Percentiles rank a stretch among this genome's conserved stretches.
phyloP scores from a whole-genome alignment of 768 basidiomycete species.

The Termitomyces sp. region DNA sequence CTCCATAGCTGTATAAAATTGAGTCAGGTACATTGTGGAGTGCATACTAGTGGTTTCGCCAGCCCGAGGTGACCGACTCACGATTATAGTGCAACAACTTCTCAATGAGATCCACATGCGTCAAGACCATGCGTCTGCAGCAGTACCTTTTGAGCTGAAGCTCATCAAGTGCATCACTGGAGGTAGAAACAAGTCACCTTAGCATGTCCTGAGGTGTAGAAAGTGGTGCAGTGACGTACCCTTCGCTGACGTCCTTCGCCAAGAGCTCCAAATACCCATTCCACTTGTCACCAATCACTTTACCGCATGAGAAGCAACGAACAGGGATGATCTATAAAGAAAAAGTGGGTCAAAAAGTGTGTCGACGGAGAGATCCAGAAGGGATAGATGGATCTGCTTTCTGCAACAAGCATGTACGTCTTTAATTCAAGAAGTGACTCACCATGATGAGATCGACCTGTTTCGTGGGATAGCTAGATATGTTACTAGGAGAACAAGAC shows the following conservation, averaged over 20 bases:
- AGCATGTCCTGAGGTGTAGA: not conserved
- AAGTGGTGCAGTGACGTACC: slow-evolving; percentile 46
- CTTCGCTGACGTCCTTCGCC: slow-evolving; percentile 80
- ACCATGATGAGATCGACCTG: slow-evolving; percentile 2
- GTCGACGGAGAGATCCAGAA: no score
- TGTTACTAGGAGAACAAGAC: not conserved
- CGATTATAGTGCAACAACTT: slow-evolving; percentile 96
- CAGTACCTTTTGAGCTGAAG: slow-evolving; percentile 92
- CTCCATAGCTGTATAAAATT: slow-evolving; percentile 37
- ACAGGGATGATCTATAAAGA: slow-evolving; percentile 94
- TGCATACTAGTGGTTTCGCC: not conserved
- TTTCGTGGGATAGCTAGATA: not conserved
- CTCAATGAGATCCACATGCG: slow-evolving; percentile 97
- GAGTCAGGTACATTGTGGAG: not conserved
- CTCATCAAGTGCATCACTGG: slow-evolving; percentile 85
- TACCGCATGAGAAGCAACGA: slow-evolving; percentile 94
- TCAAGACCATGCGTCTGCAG: slow-evolving; percentile 95
- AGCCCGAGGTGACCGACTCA: slow-evolving; percentile 34
- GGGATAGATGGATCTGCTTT: not conserved
- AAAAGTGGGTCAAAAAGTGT: no score
- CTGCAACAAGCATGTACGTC: not conserved
- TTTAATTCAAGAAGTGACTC: not conserved
- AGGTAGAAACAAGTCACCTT: not conserved
- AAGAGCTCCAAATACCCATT: slow-evolving; percentile 80
- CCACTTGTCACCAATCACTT: slow-evolving; percentile 98